Evolutionary conservation across 306 rosid genomes (phyloP).

Genomic region (Sechiopsis laciniata): DNA sequence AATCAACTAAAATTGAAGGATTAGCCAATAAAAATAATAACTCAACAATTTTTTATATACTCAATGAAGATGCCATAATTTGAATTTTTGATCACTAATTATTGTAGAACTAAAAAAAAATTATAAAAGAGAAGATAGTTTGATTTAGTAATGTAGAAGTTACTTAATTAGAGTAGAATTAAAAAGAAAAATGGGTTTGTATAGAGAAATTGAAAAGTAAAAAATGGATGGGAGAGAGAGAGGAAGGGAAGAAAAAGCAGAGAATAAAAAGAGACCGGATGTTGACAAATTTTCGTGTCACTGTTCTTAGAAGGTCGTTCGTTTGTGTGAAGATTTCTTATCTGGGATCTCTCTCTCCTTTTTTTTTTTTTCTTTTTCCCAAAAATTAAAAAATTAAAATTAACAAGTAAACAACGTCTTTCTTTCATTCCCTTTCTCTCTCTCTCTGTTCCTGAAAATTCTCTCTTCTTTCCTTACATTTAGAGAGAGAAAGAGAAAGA

Average conservation of each 20-base stretch:
- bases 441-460: constrained; percentile 9
- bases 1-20: too few species aligned
- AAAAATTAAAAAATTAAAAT: background rate
- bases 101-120: too few species aligned
- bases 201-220: background rate
- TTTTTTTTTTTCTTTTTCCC: constrained; percentile 17
- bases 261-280: constrained; percentile 99
- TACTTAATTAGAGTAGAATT: too few species aligned
- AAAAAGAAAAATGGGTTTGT: too few species aligned
- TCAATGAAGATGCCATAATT: too few species aligned
- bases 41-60: too few species aligned
- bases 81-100: too few species aligned
- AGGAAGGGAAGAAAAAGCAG: constrained; percentile 73
- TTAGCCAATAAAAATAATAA: too few species aligned
- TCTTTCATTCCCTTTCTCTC: too few species aligned
- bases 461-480: background rate
- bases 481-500: constrained; percentile 4
- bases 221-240: background rate
- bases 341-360: constrained; percentile 90
- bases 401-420: background rate
- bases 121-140: too few species aligned
- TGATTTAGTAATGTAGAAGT: too few species aligned
- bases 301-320: constrained; percentile 98
- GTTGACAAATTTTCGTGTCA: constrained; percentile 98
- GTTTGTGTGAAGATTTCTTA: constrained; percentile 92